Base-by-base conservation (phyloP, 2,329 filamentous ascomycete species). In the Helotiales sp. region DNA sequence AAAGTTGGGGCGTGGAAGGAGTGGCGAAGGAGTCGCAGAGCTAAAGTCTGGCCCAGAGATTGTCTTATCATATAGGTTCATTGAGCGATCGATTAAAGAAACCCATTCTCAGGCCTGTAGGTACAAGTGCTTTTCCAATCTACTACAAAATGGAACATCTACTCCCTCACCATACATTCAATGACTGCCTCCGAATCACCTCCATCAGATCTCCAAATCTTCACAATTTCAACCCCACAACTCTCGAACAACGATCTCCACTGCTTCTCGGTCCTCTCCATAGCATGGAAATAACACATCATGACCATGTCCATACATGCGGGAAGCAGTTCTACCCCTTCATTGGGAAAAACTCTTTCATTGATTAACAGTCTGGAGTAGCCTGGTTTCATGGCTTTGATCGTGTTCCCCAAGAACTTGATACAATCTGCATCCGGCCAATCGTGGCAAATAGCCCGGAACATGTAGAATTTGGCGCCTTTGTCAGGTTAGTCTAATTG, bases 381-480 rank as follows among this genome's bases (percentile, higher is more conserved):
- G 7, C 36, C 51, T 4, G 62, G 58, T 13, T 56, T 64, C 67
- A 69, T 69, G n/a, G 67, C 68, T 17, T 55, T 57, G 1, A 64
- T 63, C 15, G 65, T 63, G 44, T 66, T 63, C 54, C 66, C 64
- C 8, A 70, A 42, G 22, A 70, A 63, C 10, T 66, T 55, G 10
- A 63, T 54, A 48, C 68, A 69, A 9, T 66, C 62, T 9, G 61
- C 59, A 25, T 63, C 57, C 8, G 65, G 61, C 56, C 63, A 69
- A 58, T 69, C 64, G 54, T 70, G 68, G 24, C 67, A 53, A 34
- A 67, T 57, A 30, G 64, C 66, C 25, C 67, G 68, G 30, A 67
- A 62, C 30, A 62, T 61, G 56, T 70, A 70, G 13, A 67, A 34
- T 38, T 67, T 64, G 29, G 67, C 67, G 55, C 66, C 66, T 65